Evolutionary conservation across 495 filamentous ascomycete species (phyloP).

Genomic region (Chaetomium tenue): DNA sequence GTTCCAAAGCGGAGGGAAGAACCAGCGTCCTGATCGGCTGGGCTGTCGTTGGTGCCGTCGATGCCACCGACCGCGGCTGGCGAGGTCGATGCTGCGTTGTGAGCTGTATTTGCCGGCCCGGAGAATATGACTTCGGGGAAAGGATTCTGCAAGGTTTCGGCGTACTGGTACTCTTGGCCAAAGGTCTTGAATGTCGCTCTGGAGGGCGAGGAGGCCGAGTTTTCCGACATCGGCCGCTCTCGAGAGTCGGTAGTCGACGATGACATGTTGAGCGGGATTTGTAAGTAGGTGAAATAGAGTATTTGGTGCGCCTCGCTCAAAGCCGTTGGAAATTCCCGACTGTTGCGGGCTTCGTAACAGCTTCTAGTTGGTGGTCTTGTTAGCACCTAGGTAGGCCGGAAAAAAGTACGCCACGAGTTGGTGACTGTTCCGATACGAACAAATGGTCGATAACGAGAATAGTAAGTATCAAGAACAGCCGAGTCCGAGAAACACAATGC

Average conservation of each 20-base stretch:
- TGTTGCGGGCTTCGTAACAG: not conserved
- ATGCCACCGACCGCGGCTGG: not conserved
- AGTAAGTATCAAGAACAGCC: not conserved
- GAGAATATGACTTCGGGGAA: constrained; percentile 28
- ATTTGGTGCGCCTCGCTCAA: not conserved
- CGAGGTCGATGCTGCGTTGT: constrained; percentile 2
- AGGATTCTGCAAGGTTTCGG: constrained; percentile 31
- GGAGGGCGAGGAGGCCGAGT: not conserved
- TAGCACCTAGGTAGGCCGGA: not conserved
- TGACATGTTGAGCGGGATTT: constrained; percentile 11
- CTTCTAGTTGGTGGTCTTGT: not conserved
- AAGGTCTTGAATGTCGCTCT: constrained; percentile 19
- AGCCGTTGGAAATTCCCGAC: not conserved
- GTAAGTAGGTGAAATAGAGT: not conserved
- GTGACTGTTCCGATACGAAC: not conserved
- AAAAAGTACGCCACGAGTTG: not conserved
- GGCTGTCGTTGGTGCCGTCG: constrained; percentile 18
- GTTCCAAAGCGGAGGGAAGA: constrained; percentile 9
- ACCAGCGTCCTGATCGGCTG: not conserved
- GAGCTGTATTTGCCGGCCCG: not conserved
- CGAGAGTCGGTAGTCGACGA: constrained; percentile 15
- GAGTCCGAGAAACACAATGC: not conserved
- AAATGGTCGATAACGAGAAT: not conserved
- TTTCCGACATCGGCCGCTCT: constrained; percentile 16
- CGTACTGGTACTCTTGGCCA: constrained; percentile 31